These are phyloP conservation scores for Aaosphaeria arxii DNA, from an alignment of 2,329 filamentous ascomycete genomes.

Conservation along the genomic window DNA sequence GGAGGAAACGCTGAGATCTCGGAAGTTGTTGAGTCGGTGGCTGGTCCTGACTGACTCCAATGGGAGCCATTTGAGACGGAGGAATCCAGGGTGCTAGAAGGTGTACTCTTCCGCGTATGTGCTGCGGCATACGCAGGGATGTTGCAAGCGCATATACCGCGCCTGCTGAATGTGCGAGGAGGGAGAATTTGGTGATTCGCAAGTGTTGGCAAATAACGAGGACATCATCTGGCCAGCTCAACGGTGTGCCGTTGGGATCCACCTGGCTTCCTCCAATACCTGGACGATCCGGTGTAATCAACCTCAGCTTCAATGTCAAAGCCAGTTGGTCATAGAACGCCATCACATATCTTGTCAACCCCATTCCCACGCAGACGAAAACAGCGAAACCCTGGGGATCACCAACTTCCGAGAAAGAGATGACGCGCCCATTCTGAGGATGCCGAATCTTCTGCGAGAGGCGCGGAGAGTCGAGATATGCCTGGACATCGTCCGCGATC, in stretches of 20 bases:
- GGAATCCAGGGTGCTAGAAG: conserved; percentile 96
- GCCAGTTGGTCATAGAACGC: conserved; percentile 97
- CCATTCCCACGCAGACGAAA: conserved; percentile 97
- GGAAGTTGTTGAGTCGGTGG: conserved; percentile 84
- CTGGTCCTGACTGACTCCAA: conserved; percentile 64
- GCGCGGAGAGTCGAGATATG: conserved; percentile 78
- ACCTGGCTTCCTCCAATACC: conserved; percentile 90
- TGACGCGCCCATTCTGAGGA: conserved; percentile 79
- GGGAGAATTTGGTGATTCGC: conserved; percentile 92
- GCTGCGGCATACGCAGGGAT: conserved; percentile 90
- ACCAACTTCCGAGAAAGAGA: conserved; percentile 95
- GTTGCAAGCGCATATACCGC: conserved; percentile 98
- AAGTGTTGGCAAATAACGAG: conserved; percentile 89
- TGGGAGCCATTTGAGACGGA: conserved; percentile 57
- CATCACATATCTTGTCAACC: conserved; percentile 89
- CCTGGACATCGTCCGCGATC: conserved; percentile 81
- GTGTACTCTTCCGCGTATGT: conserved; percentile 91
- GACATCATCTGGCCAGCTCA: conserved; percentile 93
- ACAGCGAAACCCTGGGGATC: conserved; percentile 88
- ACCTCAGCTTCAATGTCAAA: conserved; percentile 76
- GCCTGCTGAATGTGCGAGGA: conserved; percentile 92
- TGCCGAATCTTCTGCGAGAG: conserved; percentile 86
- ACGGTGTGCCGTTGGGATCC: conserved; percentile 79
- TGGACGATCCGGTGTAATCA: conserved; percentile 92
- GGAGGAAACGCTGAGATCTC: conserved; percentile 84